Conservation (phyloP, 371 early-diverging fungal genomes). For the Nematocida displodere region DNA sequence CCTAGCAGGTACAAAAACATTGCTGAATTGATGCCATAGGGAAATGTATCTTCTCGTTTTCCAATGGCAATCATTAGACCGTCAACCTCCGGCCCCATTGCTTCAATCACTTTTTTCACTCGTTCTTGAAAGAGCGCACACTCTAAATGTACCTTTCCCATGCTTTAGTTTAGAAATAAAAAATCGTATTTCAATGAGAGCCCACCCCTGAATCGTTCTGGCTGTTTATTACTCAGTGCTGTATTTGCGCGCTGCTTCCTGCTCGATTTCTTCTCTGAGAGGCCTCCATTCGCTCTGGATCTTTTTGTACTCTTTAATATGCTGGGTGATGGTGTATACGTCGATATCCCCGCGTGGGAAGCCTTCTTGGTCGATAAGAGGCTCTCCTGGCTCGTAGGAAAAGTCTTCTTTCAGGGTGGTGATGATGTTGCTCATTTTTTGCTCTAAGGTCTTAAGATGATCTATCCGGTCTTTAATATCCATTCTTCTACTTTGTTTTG, state of each 20-base stretch:
- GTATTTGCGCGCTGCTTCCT: background rate
- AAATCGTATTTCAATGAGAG: background rate
- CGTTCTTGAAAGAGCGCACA: conserved; percentile 39
- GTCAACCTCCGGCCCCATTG: conserved; percentile 29
- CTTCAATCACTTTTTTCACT: conserved; percentile 23
- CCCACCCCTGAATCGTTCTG: too few relatives aligned
- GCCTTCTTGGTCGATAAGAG: conserved; percentile 7
- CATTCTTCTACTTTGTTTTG: conserved; percentile 7
- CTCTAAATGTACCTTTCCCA: conserved; percentile 42
- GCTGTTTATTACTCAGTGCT: background rate
- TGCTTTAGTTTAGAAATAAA: background rate
- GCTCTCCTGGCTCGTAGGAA: conserved; percentile 7
- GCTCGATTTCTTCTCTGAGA: conserved; percentile 27
- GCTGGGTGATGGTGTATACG: conserved; percentile 10
- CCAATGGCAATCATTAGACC: conserved; percentile 62
- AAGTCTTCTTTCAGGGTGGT: background rate
- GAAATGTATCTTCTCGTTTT: conserved; percentile 58
- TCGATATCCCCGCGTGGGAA: conserved; percentile 30
- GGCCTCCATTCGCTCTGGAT: conserved; percentile 15
- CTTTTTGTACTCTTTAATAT: background rate
- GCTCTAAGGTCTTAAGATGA: background rate
- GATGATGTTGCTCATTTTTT: conserved; percentile 14
- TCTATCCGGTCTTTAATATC: background rate
- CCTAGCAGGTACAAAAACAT: conserved; percentile 81
- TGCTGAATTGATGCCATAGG: conserved; percentile 64